phyloP scores from a whole-genome alignment of 179 eudicot genomes.

The Spinacia oleracea region DNA sequence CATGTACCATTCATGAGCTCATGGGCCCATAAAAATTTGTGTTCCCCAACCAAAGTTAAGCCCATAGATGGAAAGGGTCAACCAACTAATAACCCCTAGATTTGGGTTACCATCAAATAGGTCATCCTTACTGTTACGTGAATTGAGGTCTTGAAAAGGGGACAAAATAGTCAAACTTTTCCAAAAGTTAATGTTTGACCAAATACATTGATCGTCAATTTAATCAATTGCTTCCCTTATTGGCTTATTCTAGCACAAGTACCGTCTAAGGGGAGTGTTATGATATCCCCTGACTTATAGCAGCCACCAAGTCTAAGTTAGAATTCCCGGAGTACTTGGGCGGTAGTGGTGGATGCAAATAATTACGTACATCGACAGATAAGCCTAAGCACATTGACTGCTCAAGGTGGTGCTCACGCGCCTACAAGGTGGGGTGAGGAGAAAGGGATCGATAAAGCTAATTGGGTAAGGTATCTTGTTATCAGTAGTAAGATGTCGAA shows the following conservation, averaged over 20 bases:
- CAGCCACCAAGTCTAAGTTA: too few relatives aligned
- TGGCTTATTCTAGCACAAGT: conserved; percentile 38
- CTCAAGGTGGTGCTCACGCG: too few relatives aligned
- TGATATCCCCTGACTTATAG: too few relatives aligned
- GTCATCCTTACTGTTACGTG: conserved; percentile 20
- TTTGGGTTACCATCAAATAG: conserved; percentile 43
- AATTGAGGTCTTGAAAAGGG: conserved; percentile 29
- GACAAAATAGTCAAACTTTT: conserved; percentile 22
- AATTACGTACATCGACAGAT: too few relatives aligned
- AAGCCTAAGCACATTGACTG: too few relatives aligned
- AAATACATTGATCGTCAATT: too few relatives aligned
- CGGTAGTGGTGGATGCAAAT: too few relatives aligned
- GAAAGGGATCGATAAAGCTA: too few relatives aligned
- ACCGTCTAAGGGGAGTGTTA: conserved; percentile 29
- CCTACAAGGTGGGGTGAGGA: too few relatives aligned
- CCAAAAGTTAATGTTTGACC: conserved; percentile 26
- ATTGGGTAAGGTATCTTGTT: too few relatives aligned
- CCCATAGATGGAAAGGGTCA: conserved; percentile 36
- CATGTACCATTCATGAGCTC: conserved; percentile 31
- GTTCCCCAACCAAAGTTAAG: conserved; percentile 48
- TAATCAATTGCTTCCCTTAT: conserved; percentile 34
- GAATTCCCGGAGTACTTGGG: too few relatives aligned
- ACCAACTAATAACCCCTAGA: conserved; percentile 45
- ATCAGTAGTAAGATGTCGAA: too few relatives aligned
- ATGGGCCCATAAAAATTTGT: conserved; percentile 40